Evolutionary conservation across 805 yeast genomes (phyloP).

Genomic region (Tetrapisispora nanseiensis): DNA sequence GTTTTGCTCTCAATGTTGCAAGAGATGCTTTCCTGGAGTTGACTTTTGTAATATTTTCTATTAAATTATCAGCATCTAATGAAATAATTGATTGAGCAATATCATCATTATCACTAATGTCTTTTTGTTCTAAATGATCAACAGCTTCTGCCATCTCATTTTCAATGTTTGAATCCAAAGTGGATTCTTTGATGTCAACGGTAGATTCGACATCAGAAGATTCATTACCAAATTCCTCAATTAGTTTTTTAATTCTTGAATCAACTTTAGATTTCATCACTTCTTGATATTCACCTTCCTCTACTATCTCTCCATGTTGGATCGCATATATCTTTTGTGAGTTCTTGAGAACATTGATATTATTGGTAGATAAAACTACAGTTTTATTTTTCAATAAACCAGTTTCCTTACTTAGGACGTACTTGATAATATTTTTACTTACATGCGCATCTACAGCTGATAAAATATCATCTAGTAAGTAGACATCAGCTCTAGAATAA

Average conservation of each 20-base stretch:
- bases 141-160: constrained; percentile 2
- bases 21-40: constrained; percentile 48
- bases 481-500: constrained; percentile 49
- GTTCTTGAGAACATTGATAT: constrained; percentile 43
- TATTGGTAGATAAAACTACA: constrained; percentile 48
- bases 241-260: constrained; percentile 27
- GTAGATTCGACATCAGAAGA: neutral
- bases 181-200: constrained; percentile 7
- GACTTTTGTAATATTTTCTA: constrained; percentile 5
- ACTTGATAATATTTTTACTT: constrained; percentile 42
- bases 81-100: constrained; percentile 1
- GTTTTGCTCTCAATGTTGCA: constrained; percentile 44
- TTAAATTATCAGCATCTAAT: constrained; percentile 4
- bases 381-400: constrained; percentile 47
- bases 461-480: constrained; percentile 53
- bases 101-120: neutral
- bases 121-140: neutral
- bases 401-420: constrained; percentile 34
- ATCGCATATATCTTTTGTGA: constrained; percentile 56
- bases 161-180: constrained; percentile 9
- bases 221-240: constrained; percentile 22
- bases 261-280: constrained; percentile 30
- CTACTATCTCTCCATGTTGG: constrained; percentile 44
- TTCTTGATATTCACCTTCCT: constrained; percentile 45
- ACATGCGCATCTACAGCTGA: constrained; percentile 71